Evolutionary conservation across 192 early-diverging fungal species (phyloP), one percentile per base, ranked within the genome.

Genomic region (Glomus cerebriforme): DNA sequence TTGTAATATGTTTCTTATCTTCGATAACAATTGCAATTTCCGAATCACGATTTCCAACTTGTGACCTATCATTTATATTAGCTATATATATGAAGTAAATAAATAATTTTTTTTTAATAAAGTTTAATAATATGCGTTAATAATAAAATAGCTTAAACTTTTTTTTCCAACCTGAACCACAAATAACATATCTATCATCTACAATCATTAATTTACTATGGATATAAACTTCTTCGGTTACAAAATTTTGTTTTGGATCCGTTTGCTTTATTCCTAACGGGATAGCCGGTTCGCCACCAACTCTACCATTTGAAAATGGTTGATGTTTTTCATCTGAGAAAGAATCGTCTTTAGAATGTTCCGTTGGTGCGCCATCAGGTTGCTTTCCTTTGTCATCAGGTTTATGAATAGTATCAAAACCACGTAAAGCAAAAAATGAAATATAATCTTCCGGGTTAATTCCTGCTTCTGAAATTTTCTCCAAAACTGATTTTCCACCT

Each of bases 21-120:
- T 93, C 92, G 15, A 97, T 86, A 22, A 95, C 75, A 72, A 95
- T 91, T 58, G 95, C 96, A 63, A 97, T 91, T 83, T 97, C 96
- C 13, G 93, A 95, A 80, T 97, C 95, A 73, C 92, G 92, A 76
- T 91, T 90, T 45, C 96, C 96, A 59, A 90, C 83, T 85, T 94
- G 94, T 0, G 96, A 97, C 6, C 96, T 92, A 85, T 97, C 96
- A 81, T 97, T 97, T 81, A 97, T 88, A 81, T 97, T 97, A 54
- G 95, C 94, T 85, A 69, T 22, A 49, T 43, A 59, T 32, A 32
- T 59, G 69, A 17, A 29, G 1, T 9, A n/a, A n/a, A n/a, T n/a
- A n/a, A n/a, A n/a, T 29, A 12, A 31, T 58, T 22, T 29, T 43
- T 43, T 43, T 43, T 43, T 43, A 43, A 12, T 15, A n/a, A 13